Evolutionary conservation across 768 basidiomycete species (phyloP).

Genomic region (Fistulinella prunicolor): DNA sequence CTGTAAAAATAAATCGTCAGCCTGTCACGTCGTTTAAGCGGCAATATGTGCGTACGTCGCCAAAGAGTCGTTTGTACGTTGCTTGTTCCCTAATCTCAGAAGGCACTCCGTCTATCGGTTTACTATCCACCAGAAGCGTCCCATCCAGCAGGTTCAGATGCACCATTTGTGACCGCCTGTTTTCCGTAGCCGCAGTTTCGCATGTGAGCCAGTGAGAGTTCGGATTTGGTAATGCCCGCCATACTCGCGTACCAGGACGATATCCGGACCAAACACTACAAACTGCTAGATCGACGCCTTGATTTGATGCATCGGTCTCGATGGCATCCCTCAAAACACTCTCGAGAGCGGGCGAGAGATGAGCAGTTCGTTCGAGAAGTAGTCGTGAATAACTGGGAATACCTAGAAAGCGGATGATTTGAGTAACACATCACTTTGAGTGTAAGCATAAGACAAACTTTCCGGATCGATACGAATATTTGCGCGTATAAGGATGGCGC

Average conservation of each 20-base stretch:
- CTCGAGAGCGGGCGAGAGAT: neutral
- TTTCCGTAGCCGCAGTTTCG: neutral
- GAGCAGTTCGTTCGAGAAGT: neutral
- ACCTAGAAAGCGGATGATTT: neutral
- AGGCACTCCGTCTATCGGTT: constrained; percentile 9
- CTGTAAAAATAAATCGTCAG: neutral
- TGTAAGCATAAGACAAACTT: neutral
- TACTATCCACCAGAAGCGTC: constrained; percentile 12
- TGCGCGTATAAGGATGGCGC: constrained; percentile 30
- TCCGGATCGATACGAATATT: constrained; percentile 19
- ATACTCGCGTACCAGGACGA: constrained; percentile 1
- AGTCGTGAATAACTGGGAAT: constrained; percentile 7
- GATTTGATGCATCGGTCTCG: neutral
- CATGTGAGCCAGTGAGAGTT: constrained; percentile 14
- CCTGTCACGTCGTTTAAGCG: no score
- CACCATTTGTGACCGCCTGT: constrained; percentile 3
- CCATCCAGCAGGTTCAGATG: constrained; percentile 13
- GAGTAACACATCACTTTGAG: neutral
- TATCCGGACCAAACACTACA: neutral
- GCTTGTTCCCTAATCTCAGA: constrained; percentile 1
- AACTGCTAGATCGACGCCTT: neutral
- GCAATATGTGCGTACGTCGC: constrained; percentile 6
- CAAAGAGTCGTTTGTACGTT: constrained; percentile 8
- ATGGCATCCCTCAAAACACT: neutral
- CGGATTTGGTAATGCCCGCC: neutral